Evolutionary conservation across 768 basidiomycete genomes (phyloP).

Genomic region (Boletus subcaerulescens): DNA sequence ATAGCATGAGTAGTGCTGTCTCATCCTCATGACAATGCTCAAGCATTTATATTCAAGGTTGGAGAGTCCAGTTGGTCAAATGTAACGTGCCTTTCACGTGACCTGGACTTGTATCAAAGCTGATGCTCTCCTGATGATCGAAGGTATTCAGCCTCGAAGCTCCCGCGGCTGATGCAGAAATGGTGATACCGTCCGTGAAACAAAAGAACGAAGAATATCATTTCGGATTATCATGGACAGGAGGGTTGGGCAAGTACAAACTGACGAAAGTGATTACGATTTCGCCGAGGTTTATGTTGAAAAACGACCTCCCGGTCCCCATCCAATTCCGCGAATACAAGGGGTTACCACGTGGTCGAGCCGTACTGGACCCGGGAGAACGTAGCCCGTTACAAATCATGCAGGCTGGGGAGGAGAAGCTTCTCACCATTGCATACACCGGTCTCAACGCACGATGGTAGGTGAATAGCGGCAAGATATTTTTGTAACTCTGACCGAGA

Average conservation of each 20-base stretch:
- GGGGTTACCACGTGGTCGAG: conserved; percentile 58
- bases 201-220: conserved; percentile 70
- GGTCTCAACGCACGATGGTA: conserved; percentile 84
- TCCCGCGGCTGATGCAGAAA: conserved; percentile 82
- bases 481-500: background rate
- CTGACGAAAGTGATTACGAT: conserved; percentile 91
- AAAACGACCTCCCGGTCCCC: conserved; percentile 67
- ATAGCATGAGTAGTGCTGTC: conserved; percentile 65
- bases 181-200: conserved; percentile 63
- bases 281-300: conserved; percentile 86
- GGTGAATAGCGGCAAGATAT: conserved; percentile 12
- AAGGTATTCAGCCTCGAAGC: conserved; percentile 89
- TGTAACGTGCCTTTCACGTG: conserved; percentile 36
- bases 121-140: conserved; percentile 8
- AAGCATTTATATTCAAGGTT: conserved; percentile 79
- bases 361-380: conserved; percentile 63
- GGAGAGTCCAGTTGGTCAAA: conserved; percentile 89
- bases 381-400: conserved; percentile 66
- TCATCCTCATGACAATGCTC: conserved; percentile 73
- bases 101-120: background rate
- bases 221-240: conserved; percentile 86
- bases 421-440: conserved; percentile 84
- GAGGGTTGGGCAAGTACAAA: conserved; percentile 97
- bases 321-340: conserved; percentile 88
- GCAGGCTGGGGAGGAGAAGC: conserved; percentile 61